phyloP scores from a whole-genome alignment of 306 rosid genomes.

The Adenanthera pavonina region DNA sequence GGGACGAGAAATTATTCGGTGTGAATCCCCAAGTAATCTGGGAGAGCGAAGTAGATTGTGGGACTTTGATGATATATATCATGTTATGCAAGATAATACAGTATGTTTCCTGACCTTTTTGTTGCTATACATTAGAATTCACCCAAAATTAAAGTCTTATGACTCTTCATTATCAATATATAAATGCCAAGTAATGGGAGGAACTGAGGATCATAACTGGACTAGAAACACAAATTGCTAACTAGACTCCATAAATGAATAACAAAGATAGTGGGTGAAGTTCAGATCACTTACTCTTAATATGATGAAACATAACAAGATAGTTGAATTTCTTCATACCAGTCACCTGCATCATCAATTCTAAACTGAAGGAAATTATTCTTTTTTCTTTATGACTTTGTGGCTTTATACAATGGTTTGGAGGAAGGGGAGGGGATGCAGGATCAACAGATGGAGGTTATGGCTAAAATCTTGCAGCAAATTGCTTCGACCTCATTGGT shows the following conservation, averaged over 20 bases:
- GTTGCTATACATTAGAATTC: too few species aligned
- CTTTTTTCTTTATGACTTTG: not conserved
- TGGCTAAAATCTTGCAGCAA: slow-evolving; percentile 21
- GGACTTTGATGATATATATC: too few species aligned
- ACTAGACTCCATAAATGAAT: slow-evolving; percentile 11
- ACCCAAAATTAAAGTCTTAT: too few species aligned
- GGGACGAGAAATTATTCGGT: too few species aligned
- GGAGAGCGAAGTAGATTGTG: too few species aligned
- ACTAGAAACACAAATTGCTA: slow-evolving; percentile 5
- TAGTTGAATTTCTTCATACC: slow-evolving; percentile 5
- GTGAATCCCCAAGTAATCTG: too few species aligned
- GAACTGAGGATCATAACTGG: slow-evolving; percentile 13
- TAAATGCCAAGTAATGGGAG: not conserved
- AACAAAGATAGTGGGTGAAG: not conserved
- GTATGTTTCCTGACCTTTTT: too few species aligned
- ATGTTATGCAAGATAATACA: too few species aligned
- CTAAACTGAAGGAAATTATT: slow-evolving; percentile 2
- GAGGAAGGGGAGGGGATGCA: not conserved
- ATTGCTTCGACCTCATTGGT: slow-evolving; percentile 15
- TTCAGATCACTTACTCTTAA: slow-evolving; percentile 16
- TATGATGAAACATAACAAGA: not conserved
- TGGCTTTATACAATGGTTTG: not conserved
- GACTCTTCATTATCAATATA: too few species aligned
- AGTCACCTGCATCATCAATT: slow-evolving; percentile 16
- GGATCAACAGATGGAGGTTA: slow-evolving; percentile 21